Percentiles rank a stretch among this genome's conserved stretches.
Evolutionary conservation across 177 flowering plant species (phyloP).

Genomic region (Vitis hybrid): DNA sequence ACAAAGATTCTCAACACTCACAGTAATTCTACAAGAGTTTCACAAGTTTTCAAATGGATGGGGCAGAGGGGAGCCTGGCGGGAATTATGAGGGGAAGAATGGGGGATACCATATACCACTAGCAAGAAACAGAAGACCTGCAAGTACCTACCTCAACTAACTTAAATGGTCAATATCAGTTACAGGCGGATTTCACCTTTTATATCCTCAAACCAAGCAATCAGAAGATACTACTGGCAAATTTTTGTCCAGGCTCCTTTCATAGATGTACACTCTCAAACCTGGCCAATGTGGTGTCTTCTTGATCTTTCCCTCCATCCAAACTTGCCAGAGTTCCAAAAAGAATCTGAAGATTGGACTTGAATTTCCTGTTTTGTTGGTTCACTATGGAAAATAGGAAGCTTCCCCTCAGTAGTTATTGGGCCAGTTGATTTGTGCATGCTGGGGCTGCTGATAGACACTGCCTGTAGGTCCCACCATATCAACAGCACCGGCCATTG

Average conservation of each 20-base stretch:
- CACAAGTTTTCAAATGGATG: not conserved
- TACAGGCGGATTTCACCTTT: conserved; percentile 31
- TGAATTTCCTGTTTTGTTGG: conserved; percentile 9
- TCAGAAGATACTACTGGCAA: conserved; percentile 20
- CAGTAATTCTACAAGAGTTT: conserved; percentile 16
- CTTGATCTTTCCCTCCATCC: conserved; percentile 17
- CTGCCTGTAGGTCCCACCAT: conserved; percentile 66
- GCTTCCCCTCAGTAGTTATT: conserved; percentile 52
- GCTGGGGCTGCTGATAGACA: conserved; percentile 79
- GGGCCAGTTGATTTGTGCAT: conserved; percentile 77
- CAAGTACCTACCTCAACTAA: conserved; percentile 30
- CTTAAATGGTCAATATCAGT: conserved; percentile 41
- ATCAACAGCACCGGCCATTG: conserved; percentile 65
- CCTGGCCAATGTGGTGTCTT: conserved; percentile 21
- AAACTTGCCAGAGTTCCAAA: conserved; percentile 23
- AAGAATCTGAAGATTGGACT: conserved; percentile 20
- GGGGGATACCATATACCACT: conserved; percentile 21
- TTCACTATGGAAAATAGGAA: conserved; percentile 7
- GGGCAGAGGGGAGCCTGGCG: not conserved
- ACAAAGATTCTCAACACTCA: conserved; percentile 28
- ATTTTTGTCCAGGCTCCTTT: conserved; percentile 23
- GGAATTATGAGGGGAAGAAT: conserved; percentile 12
- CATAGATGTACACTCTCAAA: conserved; percentile 32
- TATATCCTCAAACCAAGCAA: conserved; percentile 27
- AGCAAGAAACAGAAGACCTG: conserved; percentile 29